phyloP scores from a whole-genome alignment of 768 basidiomycete genomes.

The Tricholoma bakamatsutake region DNA sequence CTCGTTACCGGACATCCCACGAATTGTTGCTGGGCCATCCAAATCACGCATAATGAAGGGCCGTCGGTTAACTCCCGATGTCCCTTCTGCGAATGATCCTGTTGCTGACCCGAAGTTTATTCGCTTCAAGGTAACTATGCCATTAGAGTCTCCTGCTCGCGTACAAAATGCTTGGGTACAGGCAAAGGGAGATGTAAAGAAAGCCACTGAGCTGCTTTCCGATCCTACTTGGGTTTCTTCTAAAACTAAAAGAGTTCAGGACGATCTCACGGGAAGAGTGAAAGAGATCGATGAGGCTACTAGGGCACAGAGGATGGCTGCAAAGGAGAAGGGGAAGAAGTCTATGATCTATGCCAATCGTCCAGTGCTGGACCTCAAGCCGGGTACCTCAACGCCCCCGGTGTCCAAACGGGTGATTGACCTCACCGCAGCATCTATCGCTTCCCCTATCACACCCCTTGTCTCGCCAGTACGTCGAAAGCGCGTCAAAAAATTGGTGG shows the following conservation, averaged over 20 bases:
- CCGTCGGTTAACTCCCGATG: conserved; percentile 29
- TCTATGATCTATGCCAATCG: conserved; percentile 80
- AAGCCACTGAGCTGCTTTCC: conserved; percentile 51
- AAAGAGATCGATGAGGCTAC: conserved; percentile 70
- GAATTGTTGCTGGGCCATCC: conserved; percentile 36
- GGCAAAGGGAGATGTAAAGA: conserved; percentile 53
- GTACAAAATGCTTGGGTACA: conserved; percentile 66
- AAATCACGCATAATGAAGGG: conserved; percentile 53
- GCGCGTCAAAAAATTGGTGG: conserved; percentile 52
- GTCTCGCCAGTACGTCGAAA: conserved; percentile 42
- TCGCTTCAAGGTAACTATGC: conserved; percentile 60
- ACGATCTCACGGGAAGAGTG: conserved; percentile 52
- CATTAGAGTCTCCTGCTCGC: conserved; percentile 35
- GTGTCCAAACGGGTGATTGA: conserved; percentile 31
- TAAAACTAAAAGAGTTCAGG: conserved; percentile 18
- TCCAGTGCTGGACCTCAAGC: conserved; percentile 40
- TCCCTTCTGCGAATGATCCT: conserved; percentile 22
- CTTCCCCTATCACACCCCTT: conserved; percentile 28
- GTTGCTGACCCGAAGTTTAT: conserved; percentile 39
- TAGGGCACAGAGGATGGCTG: conserved; percentile 57
- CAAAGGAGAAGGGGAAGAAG: conserved; percentile 71
- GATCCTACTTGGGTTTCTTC: conserved; percentile 51
- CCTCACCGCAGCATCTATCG: conserved; percentile 25
- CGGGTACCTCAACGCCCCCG: conserved; percentile 33
- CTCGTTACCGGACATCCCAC: conserved; percentile 45